phyloP scores from a whole-genome alignment of 495 filamentous ascomycete genomes.

The Daldinia childiae region DNA sequence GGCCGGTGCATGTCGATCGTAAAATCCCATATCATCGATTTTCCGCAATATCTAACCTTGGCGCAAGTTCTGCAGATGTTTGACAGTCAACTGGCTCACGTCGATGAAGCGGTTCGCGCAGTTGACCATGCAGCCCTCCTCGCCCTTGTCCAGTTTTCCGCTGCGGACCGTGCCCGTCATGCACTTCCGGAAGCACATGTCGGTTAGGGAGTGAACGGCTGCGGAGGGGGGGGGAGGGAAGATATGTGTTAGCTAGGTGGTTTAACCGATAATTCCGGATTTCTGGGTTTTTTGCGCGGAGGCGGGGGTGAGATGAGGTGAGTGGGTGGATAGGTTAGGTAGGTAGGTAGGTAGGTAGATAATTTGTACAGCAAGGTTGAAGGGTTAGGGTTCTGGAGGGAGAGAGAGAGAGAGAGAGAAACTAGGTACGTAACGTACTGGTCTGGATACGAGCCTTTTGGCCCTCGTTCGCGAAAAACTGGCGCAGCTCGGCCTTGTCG shows the following conservation, averaged over 20 bases:
- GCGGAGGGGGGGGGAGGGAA: not conserved
- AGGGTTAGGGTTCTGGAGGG: no score
- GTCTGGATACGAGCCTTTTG: conserved; percentile 83
- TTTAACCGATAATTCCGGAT: not conserved
- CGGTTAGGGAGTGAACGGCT: conserved; percentile 74
- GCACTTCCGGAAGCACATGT: conserved; percentile 95
- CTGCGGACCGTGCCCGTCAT: conserved; percentile 69
- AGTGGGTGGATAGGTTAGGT: not conserved
- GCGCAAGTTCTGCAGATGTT: conserved; percentile 71
- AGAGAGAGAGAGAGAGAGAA: no score
- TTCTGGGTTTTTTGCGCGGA: not conserved
- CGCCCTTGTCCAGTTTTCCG: conserved; percentile 72
- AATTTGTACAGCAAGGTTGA: no score
- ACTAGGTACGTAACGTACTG: conserved; percentile 66
- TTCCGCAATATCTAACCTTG: not conserved
- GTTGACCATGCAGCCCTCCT: conserved; percentile 85
- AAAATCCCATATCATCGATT: not conserved
- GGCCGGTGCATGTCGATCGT: not conserved
- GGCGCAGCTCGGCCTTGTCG: conserved; percentile 87
- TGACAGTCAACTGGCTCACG: conserved; percentile 79
- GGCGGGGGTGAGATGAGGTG: not conserved
- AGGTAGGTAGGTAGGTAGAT: not conserved
- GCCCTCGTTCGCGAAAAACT: conserved; percentile 79
- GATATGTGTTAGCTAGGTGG: conserved; percentile 24
- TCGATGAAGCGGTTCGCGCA: conserved; percentile 96